These are phyloP conservation scores for Parafenestella ontariensis DNA, from an alignment of 2,329 filamentous ascomycete species.

Conservation along the genomic window DNA sequence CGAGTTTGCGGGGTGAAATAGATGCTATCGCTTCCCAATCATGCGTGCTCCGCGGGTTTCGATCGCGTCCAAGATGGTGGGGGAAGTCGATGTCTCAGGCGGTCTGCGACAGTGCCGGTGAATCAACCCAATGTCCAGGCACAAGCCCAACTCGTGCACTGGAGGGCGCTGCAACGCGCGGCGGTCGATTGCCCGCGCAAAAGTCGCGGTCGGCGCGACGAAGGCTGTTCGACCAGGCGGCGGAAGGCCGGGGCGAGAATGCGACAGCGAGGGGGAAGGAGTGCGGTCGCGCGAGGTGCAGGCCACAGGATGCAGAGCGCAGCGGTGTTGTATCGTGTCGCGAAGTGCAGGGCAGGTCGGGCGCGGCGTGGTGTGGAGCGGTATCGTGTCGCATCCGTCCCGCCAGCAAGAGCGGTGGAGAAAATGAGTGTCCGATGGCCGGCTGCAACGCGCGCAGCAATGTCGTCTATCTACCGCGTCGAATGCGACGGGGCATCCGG, in stretches of 20 bases:
- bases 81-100: neutral
- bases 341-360: slow-evolving; percentile 25
- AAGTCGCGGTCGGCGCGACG: slow-evolving; percentile 29
- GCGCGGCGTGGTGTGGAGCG: slow-evolving; percentile 34
- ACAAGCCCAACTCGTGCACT: slow-evolving; percentile 1
- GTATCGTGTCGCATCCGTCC: slow-evolving; percentile 46
- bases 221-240: slow-evolving; percentile 22
- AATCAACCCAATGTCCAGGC: neutral
- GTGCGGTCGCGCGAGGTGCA: slow-evolving; percentile 22
- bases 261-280: slow-evolving; percentile 21
- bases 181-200: slow-evolving; percentile 22
- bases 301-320: slow-evolving; percentile 33
- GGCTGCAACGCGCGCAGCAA: slow-evolving; percentile 35
- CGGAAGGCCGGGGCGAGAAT: slow-evolving; percentile 36
- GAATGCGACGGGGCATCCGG: slow-evolving; percentile 39
- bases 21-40: slow-evolving; percentile 16
- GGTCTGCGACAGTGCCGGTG: slow-evolving; percentile 5
- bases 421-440: slow-evolving; percentile 20
- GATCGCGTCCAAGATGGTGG: slow-evolving; percentile 11
- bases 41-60: slow-evolving; percentile 18
- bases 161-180: slow-evolving; percentile 1
- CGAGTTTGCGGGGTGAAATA: neutral
- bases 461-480: slow-evolving; percentile 27
- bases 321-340: slow-evolving; percentile 14
- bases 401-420: slow-evolving; percentile 33